phyloP scores from a whole-genome alignment of 768 basidiomycete species.

The Boletus subparvulus region DNA sequence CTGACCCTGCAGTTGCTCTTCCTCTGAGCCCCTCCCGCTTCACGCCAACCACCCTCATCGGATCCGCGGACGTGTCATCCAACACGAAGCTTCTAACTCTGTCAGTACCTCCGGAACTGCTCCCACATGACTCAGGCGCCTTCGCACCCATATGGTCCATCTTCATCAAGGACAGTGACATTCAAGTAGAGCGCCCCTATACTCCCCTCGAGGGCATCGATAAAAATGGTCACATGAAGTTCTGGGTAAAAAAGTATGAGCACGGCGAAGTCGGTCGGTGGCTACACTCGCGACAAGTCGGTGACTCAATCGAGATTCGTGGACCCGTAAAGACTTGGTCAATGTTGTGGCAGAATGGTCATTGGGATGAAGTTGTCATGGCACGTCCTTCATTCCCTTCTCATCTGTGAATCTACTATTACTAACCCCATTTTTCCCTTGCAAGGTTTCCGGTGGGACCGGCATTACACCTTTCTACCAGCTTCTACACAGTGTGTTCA shows the following conservation, averaged over 20 bases:
- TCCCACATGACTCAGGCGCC: conserved; percentile 24
- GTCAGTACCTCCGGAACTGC: conserved; percentile 46
- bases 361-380: conserved; percentile 83
- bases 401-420: neutral
- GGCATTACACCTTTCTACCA: conserved; percentile 87
- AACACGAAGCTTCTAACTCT: conserved; percentile 67
- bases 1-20: conserved; percentile 45
- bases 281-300: conserved; percentile 68
- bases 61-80: conserved; percentile 50
- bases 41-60: conserved; percentile 57
- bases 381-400: conserved; percentile 34
- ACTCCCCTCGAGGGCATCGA: conserved; percentile 78
- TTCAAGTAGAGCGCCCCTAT: conserved; percentile 84
- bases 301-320: conserved; percentile 71
- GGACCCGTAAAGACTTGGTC: conserved; percentile 73
- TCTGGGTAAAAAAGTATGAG: conserved; percentile 82
- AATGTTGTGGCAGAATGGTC: conserved; percentile 42
- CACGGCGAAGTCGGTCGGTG: conserved; percentile 81
- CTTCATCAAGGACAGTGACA: conserved; percentile 83
- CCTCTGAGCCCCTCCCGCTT: conserved; percentile 50
- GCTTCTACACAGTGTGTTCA: conserved; percentile 58
- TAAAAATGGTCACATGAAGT: conserved; percentile 59
- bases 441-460: conserved; percentile 85
- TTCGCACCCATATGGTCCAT: conserved; percentile 67
- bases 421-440: neutral